phyloP scores from a whole-genome alignment of 202 grass and related monocot species.

The Eragrostis tef region DNA sequence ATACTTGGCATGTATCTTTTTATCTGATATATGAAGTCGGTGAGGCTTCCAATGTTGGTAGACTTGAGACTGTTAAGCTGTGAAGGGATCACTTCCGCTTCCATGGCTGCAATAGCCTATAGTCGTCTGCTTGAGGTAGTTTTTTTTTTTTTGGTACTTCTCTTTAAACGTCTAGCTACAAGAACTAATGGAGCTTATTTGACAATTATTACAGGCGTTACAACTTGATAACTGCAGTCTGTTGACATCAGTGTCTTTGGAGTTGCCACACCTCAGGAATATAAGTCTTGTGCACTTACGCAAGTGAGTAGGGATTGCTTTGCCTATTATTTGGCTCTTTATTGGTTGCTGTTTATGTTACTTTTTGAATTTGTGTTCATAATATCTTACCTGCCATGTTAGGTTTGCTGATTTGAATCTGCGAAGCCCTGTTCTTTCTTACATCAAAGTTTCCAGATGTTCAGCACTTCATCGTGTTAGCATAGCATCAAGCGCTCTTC shows the following conservation, averaged over 20 bases:
- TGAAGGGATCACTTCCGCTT: conserved; percentile 82
- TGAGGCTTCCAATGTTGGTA: conserved; percentile 79
- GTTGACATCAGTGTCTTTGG: conserved; percentile 79
- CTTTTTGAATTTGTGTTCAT: conserved; percentile 26
- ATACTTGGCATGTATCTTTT: conserved; percentile 34
- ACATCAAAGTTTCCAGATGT: conserved; percentile 92
- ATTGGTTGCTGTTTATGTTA: conserved; percentile 1
- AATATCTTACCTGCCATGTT: conserved; percentile 34
- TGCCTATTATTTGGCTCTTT: conserved; percentile 15
- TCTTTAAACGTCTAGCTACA: conserved; percentile 8
- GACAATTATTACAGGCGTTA: conserved; percentile 59
- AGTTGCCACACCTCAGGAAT: conserved; percentile 75
- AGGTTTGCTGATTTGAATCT: conserved; percentile 95
- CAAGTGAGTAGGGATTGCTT: conserved; percentile 64
- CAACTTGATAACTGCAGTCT: conserved; percentile 92
- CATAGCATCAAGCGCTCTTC: conserved; percentile 74
- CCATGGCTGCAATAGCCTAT: conserved; percentile 75
- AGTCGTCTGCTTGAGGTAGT: conserved; percentile 82
- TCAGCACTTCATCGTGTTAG: conserved; percentile 78
- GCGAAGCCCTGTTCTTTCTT: conserved; percentile 85
- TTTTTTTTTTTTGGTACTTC: conserved; percentile 20
- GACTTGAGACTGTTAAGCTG: conserved; percentile 85
- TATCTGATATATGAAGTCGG: conserved; percentile 63
- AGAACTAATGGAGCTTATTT: conserved; percentile 43
- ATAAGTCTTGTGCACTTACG: conserved; percentile 97